Evolutionary conservation across 2,329 filamentous ascomycete genomes (phyloP), one percentile per base, ranked within the genome.

Genomic region (Alternaria brassicicola): DNA sequence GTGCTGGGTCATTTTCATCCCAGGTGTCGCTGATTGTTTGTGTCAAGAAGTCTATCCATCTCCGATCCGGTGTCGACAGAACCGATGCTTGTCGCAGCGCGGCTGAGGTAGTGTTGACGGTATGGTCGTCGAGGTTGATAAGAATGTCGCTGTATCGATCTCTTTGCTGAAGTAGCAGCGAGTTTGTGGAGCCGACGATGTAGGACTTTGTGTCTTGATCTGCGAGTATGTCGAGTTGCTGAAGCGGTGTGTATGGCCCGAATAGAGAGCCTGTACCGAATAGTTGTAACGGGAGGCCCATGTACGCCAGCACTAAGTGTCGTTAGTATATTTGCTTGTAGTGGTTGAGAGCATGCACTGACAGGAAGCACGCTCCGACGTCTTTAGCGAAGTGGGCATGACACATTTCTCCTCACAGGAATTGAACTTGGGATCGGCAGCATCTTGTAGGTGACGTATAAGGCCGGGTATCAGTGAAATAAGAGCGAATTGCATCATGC

Each of bases 401-500:
- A 87, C 84, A 42, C 93, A 81, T 26, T 83, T 89, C 75, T 89
- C 86, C 70, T 93, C 91, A 75, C 95, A 94, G 58, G 79, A 88
- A 77, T 97, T 89, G 76, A 98, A 86, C 42, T 93, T 89, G n/a
- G 95, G 95, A 73, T 97, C 93, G 48, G 95, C 94, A 70, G 92
- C 96, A 79, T 99, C 95, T 78, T 96, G 89, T n/a, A 99, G 85
- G 70, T 90, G 92, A 71, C 92, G 88, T 71, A 98, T 88, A 56
- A 99, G 86, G 59, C 93, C 93, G 45, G 95, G 95, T 80, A 99
- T 96, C 71, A 99, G 83, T 52, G 94, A 97, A 68, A 99, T 89
- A 43, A 99, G 85, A 41, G 94, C 95, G 80, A 98, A 99, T 78
- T 99, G 95, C 79, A 97, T 93, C 91, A 98, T 96, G 85, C 95